These are phyloP conservation scores for Gossypium turneri DNA, from an alignment of 345 rosid species.

Conservation along the genomic window DNA sequence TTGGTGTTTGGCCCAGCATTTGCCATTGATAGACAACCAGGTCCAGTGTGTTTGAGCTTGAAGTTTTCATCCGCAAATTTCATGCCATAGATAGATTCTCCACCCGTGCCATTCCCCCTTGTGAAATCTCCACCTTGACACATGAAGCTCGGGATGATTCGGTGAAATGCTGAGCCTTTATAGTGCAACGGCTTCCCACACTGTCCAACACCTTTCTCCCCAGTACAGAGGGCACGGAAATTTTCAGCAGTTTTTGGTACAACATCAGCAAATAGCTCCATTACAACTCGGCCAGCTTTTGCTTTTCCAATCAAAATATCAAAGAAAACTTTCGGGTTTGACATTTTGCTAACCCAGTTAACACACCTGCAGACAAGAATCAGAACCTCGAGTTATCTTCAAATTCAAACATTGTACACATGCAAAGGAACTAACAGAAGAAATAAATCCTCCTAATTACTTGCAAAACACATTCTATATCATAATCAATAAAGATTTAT, in stretches of 20 bases:
- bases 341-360: conserved; percentile 28
- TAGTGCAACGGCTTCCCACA: conserved; percentile 61
- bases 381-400: not conserved
- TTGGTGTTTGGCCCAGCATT: not conserved
- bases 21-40: not conserved
- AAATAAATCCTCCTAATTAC: not conserved
- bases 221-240: conserved; percentile 75
- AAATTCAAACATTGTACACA: not conserved
- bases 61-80: conserved; percentile 82
- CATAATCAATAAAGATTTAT: not conserved
- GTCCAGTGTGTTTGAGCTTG: conserved; percentile 60
- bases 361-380: conserved; percentile 17
- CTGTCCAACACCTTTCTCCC: conserved; percentile 67
- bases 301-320: conserved; percentile 62
- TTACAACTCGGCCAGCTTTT: conserved; percentile 63
- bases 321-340: conserved; percentile 75
- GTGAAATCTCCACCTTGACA: conserved; percentile 95
- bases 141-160: conserved; percentile 85
- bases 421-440: not conserved
- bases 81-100: conserved; percentile 68
- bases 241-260: conserved; percentile 76
- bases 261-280: conserved; percentile 74
- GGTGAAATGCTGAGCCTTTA: conserved; percentile 79
- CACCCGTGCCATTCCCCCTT: conserved; percentile 84
- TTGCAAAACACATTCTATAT: not conserved